phyloP scores from a whole-genome alignment of 2,329 filamentous ascomycete genomes.

The Dactylellina cionopaga region DNA sequence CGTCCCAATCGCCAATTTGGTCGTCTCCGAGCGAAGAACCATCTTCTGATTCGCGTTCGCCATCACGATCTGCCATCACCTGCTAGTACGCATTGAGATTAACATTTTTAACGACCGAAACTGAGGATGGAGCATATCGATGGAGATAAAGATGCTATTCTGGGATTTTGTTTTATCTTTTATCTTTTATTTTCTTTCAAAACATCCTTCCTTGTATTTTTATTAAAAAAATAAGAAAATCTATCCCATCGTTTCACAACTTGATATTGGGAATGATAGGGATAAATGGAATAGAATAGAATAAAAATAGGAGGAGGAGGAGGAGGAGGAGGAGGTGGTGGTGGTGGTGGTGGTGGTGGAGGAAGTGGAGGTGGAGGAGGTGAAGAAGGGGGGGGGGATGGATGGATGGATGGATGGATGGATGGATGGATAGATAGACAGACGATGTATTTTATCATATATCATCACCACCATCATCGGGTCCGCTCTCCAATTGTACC shows the following conservation, averaged over 20 bases:
- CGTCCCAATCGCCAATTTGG: slow-evolving; percentile 44
- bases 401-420: too few species aligned
- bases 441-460: too few species aligned
- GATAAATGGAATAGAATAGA: too few species aligned
- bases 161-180: slow-evolving; percentile 9
- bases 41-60: slow-evolving; percentile 48
- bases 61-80: slow-evolving; percentile 53
- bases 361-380: neutral
- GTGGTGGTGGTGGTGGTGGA: neutral
- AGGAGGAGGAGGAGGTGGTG: too few species aligned
- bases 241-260: too few species aligned
- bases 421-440: too few species aligned
- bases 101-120: neutral
- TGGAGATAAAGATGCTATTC: neutral
- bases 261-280: too few species aligned
- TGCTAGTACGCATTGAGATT: neutral
- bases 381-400: too few species aligned
- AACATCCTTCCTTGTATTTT: slow-evolving; percentile 14
- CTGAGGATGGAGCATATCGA: neutral
- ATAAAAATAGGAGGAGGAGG: too few species aligned
- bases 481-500: too few species aligned
- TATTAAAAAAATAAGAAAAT: neutral
- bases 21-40: slow-evolving; percentile 47
- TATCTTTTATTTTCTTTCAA: slow-evolving; percentile 27
- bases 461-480: too few species aligned